Evolutionary conservation across 345 rosid species (phyloP).

Genomic region (Alliaria petiolata): DNA sequence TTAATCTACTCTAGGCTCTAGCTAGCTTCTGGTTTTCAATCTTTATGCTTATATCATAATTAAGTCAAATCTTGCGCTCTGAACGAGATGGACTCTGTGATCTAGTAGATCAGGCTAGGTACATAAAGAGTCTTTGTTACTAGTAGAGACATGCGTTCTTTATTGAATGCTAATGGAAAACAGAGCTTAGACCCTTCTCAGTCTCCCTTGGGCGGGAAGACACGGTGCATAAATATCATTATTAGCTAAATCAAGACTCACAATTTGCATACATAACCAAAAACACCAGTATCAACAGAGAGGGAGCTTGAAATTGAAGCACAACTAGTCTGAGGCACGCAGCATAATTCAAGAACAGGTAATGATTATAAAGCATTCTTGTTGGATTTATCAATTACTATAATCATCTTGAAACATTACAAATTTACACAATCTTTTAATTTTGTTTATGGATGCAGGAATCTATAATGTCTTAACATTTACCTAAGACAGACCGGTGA

Average conservation of each 20-base stretch:
- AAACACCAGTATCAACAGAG: conserved; percentile 33
- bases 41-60: no score
- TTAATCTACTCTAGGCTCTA: no score
- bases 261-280: neutral
- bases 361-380: neutral
- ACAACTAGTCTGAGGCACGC: conserved; percentile 96
- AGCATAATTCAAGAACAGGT: conserved; percentile 99
- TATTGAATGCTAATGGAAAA: conserved; percentile 74
- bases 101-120: no score
- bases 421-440: no score
- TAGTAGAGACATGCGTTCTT: conserved; percentile 95
- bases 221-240: conserved; percentile 48
- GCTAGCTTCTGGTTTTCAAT: no score
- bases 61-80: no score
- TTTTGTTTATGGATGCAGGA: conserved; percentile 29
- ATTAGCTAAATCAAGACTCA: neutral
- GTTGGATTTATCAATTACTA: neutral
- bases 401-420: neutral
- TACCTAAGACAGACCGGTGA: conserved; percentile 31
- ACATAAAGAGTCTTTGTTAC: no score
- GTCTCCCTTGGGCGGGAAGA: conserved; percentile 98
- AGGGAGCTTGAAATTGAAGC: conserved; percentile 99
- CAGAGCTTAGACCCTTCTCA: conserved; percentile 57
- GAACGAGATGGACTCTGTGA: no score
- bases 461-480: conserved; percentile 32